Base-by-base conservation (phyloP, 768 basidiomycete species). In the Rubroboletus satanas region DNA sequence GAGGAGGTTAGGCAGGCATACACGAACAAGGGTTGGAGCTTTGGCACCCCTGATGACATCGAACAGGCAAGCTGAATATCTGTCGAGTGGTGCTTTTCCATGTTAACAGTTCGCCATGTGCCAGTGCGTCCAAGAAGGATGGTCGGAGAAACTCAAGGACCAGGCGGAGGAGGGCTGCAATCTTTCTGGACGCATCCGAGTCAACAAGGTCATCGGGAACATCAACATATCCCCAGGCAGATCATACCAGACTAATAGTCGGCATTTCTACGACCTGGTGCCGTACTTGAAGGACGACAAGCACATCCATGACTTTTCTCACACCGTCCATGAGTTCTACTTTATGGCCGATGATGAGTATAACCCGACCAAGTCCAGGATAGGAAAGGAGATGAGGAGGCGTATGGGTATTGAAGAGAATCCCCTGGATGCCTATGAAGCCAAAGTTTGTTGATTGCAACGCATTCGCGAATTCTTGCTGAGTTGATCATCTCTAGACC, bases 191-290 rank as follows among this genome's bases (percentile, higher is more conserved):
- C 85, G 86, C 51, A 83, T 99, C 56, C 89, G 88, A 52, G 92
- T 98, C 52, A 98, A 98, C 82, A 97, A 98, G 73, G 96, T 98
- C 59, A 82, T 93, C 59, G 94, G 96, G 52, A 97, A 92, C 73
- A 89, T 98, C 69, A 91, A 97, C 67, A 82, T 98, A 63, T 93
- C 92, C 6, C 95, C 93, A 1, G 97, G 97, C 31, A 83, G 88
- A 42, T 92, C 93, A n/a, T 99, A 95, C 87, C 94, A 95, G 71
- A 79, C 84, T 41, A 87, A 85, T 66, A 75, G 80, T 49, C 84
- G 87, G 58, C 84, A 90, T 71, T 77, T 90, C 41, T 85, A 93
- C 66, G 91, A 93, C 57, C 82, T 98, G 48, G 94, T 98, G 3
- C 97, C 97, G 0, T 99, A 98, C 74, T 83, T 99, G 39, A 83